phyloP scores from a whole-genome alignment of 192 early-diverging fungal genomes.

The Mortierella alpina region DNA sequence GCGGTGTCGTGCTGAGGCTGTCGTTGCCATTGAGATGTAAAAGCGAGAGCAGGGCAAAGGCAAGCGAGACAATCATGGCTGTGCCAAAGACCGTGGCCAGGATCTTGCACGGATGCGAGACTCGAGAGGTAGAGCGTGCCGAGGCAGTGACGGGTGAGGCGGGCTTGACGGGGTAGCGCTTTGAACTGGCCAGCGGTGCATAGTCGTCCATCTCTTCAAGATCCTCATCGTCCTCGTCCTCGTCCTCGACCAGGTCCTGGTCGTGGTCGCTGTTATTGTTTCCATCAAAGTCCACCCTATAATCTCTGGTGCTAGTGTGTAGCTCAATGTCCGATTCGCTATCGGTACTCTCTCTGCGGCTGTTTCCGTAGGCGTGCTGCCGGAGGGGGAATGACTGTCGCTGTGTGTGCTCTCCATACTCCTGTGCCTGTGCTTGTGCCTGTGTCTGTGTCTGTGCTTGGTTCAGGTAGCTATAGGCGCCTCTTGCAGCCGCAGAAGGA shows the following conservation, averaged over 20 bases:
- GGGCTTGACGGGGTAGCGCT: neutral
- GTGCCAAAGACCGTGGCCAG: constrained; percentile 29
- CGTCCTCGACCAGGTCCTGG: constrained; percentile 5
- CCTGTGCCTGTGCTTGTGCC: neutral
- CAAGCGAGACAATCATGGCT: constrained; percentile 24
- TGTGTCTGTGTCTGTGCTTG: neutral
- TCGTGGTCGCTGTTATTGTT: neutral
- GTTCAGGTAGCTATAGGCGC: constrained; percentile 11
- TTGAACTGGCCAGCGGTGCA: constrained; percentile 30
- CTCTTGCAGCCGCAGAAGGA: neutral
- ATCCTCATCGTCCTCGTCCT: constrained; percentile 19
- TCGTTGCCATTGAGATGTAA: constrained; percentile 23
- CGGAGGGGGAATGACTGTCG: constrained; percentile 8
- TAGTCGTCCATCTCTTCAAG: constrained; percentile 17
- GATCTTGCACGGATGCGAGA: constrained; percentile 35
- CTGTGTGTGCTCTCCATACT: neutral
- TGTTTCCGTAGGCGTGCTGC: neutral
- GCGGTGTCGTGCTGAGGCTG: neutral
- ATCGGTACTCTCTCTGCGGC: neutral
- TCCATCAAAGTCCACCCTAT: neutral
- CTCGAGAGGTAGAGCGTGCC: neutral
- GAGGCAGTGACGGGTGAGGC: neutral
- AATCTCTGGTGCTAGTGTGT: neutral
- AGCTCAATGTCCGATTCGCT: neutral
- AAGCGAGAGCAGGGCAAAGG: constrained; percentile 35